These are phyloP conservation scores for Talaromyces ruber DNA, from an alignment of 495 filamentous ascomycete species.

Conservation along the genomic window DNA sequence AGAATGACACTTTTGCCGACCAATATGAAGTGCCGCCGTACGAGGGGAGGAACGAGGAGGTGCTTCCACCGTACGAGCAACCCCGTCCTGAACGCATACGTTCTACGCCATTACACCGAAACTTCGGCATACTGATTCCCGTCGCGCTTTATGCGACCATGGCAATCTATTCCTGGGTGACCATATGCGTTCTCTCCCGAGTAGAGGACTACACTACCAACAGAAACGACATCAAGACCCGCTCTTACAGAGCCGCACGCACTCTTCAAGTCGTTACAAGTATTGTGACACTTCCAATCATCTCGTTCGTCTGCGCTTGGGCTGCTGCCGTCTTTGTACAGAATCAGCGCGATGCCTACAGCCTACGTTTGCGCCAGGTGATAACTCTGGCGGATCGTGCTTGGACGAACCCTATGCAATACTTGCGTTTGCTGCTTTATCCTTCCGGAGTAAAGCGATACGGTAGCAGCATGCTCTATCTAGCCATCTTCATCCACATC, in stretches of 20 bases:
- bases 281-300: constrained; percentile 11
- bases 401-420: constrained; percentile 11
- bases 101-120: background rate
- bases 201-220: background rate
- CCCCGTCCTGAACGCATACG: background rate
- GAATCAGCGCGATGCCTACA: constrained; percentile 11
- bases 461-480: constrained; percentile 9
- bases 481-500: constrained; percentile 14
- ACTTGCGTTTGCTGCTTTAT: background rate
- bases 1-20: background rate
- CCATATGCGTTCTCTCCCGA: constrained; percentile 1
- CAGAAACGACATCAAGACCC: background rate
- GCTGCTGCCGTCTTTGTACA: constrained; percentile 16
- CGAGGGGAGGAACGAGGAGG: background rate
- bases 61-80: constrained; percentile 2
- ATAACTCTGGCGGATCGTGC: constrained; percentile 14
- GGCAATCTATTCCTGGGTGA: constrained; percentile 4
- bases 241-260: constrained; percentile 1
- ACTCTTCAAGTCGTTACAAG: background rate
- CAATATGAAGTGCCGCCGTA: background rate
- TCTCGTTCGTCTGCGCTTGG: constrained; percentile 15
- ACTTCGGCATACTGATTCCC: constrained; percentile 1
- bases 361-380: constrained; percentile 15
- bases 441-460: constrained; percentile 8
- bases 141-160: constrained; percentile 2